Evolutionary conservation across 192 early-diverging fungal species (phyloP).

Genomic region (Funneliformis geosporum): DNA sequence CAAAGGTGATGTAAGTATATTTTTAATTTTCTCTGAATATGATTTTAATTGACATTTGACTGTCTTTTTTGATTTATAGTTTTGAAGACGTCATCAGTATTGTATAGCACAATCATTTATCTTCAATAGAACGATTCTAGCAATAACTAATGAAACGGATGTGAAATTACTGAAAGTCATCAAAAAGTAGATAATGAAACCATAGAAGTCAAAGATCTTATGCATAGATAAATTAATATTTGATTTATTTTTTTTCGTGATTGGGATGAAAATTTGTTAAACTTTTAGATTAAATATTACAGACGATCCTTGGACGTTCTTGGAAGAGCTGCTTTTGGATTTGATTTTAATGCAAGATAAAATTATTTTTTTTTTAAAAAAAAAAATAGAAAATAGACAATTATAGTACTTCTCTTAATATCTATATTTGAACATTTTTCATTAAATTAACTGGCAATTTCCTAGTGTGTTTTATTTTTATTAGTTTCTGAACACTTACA

Average conservation of each 20-base stretch:
- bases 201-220: background rate
- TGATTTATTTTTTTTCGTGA: background rate
- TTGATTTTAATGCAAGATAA: background rate
- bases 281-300: background rate
- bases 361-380: background rate
- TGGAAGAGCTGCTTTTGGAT: background rate
- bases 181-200: slow-evolving; percentile 5
- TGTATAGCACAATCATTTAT: no score
- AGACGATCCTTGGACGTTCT: background rate
- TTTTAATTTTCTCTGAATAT: background rate
- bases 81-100: background rate
- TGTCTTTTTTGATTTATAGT: background rate
- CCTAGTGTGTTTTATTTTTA: no score
- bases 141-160: background rate
- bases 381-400: no score
- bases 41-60: background rate
- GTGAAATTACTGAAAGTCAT: background rate
- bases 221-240: background rate
- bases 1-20: background rate
- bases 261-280: background rate
- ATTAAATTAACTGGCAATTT: no score
- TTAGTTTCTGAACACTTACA: no score
- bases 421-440: no score
- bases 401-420: no score
- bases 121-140: background rate